Percentiles rank a stretch among this genome's conserved stretches.
Conservation (phyloP, 108 stramenopile species). For the Nitzschia sp. region DNA sequence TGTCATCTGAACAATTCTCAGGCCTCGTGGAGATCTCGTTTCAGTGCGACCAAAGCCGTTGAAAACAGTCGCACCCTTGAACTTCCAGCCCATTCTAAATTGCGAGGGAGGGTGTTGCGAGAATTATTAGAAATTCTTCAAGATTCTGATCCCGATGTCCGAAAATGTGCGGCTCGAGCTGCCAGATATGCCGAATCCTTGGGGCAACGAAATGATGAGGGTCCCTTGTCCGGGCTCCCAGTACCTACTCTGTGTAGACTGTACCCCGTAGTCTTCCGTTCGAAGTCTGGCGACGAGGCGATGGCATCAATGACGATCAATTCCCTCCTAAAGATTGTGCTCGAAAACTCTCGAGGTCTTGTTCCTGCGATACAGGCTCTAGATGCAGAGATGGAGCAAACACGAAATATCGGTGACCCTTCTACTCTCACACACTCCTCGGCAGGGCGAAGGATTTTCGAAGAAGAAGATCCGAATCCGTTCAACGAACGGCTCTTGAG, state of each 20-base stretch:
- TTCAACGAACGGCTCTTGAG: conserved; percentile 37
- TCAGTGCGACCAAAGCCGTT: conserved; percentile 44
- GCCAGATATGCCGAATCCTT: background rate
- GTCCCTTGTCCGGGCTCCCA: background rate
- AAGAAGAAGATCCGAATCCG: conserved; percentile 60
- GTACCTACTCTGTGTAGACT: background rate
- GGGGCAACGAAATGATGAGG: background rate
- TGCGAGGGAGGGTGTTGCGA: background rate
- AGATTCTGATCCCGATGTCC: conserved; percentile 61
- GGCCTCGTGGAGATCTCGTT: conserved; percentile 37
- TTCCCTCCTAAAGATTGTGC: background rate
- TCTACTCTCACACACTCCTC: conserved; percentile 12
- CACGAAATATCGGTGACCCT: background rate
- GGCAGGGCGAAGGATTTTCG: conserved; percentile 55
- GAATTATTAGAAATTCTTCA: conserved; percentile 37
- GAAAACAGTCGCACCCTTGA: conserved; percentile 22
- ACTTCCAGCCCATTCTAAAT: background rate
- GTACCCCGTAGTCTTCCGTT: background rate
- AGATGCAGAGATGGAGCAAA: conserved; percentile 15
- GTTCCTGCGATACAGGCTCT: background rate
- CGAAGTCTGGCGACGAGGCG: background rate
- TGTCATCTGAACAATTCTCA: conserved; percentile 32
- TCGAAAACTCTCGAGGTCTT: conserved; percentile 20
- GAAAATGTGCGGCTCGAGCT: conserved; percentile 36
- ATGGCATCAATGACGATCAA: background rate